Evolutionary conservation across 2,329 filamentous ascomycete species (phyloP), one percentile per base, ranked within the genome.

Genomic region (Phoma herbarum): DNA sequence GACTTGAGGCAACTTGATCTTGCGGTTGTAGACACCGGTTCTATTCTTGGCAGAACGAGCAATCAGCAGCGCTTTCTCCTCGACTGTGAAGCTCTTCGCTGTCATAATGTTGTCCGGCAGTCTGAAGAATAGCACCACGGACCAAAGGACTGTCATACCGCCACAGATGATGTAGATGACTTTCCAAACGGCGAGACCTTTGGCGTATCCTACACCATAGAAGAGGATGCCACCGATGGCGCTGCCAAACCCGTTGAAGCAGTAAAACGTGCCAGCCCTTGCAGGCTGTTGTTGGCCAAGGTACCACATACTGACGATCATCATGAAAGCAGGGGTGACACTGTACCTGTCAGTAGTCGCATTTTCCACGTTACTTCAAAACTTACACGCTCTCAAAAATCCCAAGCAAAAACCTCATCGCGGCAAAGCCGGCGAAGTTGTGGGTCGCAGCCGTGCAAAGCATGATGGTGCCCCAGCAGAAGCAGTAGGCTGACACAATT

Each of bases 1-100:
- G 33, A 85, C 79, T 57, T 85, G 83, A 12, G 77, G 73, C 64
- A 71, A 75, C 57, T 83, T 83, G 65, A 85, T 81, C 1, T 73
- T 75, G 46, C 77, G 75, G 65, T 82, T 84, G 12, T 83, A 70
- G 2, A 84, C 78, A 39, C 65, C 63, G 0, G 80, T 82, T 39
- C 76, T 68, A 23, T 73, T 76, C 4, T 74, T 68, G n/a, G 72
- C 69, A 16, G 74, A 77, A 18, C 79, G 73, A 1, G 71, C 79
- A n/a, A 82, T 74, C 1, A 83, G 64, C 1, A 78, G 69, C 0
- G 76, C 78, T 48, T 81, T 81, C n/a, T 82, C 80, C 43, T 82
- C 75, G 0, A 76, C 33, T 0, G 68, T 77, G 56, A 82, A 82
- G 0, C 74, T 67, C 60, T 78, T 81, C 0, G 80, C 77, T 0